A percentile compares a stretch with the other conserved stretches of the same genome.
phyloP scores from a whole-genome alignment of 495 filamentous ascomycete genomes.

The Penicillium lagena region DNA sequence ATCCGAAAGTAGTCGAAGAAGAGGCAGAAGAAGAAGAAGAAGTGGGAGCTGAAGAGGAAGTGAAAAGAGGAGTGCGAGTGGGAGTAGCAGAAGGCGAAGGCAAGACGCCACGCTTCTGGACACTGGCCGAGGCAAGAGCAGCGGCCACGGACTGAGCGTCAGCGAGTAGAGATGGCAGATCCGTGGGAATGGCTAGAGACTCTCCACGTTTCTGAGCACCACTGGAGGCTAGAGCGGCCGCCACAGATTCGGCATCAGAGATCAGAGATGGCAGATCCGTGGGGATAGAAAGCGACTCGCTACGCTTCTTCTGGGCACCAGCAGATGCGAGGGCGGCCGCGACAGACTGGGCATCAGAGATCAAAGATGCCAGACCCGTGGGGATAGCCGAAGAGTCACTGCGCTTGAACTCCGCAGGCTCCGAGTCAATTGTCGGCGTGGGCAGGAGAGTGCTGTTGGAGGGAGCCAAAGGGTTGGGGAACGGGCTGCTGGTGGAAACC shows the following conservation, averaged over 20 bases:
- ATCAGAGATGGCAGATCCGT: conserved; percentile 4
- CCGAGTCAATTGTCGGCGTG: no score
- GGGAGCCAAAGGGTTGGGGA: background rate
- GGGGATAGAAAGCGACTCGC: background rate
- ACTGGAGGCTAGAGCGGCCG: background rate
- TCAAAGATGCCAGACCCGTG: conserved; percentile 1
- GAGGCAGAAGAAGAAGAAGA: background rate
- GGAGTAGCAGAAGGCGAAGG: background rate
- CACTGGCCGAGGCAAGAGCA: conserved; percentile 4
- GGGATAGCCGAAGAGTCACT: conserved; percentile 1
- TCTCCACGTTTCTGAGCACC: conserved; percentile 7
- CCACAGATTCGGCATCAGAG: conserved; percentile 3
- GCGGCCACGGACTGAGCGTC: conserved; percentile 5
- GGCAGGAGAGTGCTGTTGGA: no score
- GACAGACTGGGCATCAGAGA: conserved; percentile 1
- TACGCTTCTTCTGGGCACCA: conserved; percentile 6
- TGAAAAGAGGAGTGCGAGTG: background rate
- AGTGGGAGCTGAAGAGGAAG: background rate
- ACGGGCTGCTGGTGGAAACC: conserved; percentile 1
- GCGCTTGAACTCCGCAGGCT: background rate
- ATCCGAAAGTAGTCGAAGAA: background rate
- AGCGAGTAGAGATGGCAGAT: conserved; percentile 6
- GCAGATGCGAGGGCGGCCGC: conserved; percentile 1
- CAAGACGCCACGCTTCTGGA: conserved; percentile 8
- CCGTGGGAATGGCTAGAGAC: conserved; percentile 9